Evolutionary conservation across 495 filamentous ascomycete genomes (phyloP).

Genomic region (Aspergillus mulundensis): DNA sequence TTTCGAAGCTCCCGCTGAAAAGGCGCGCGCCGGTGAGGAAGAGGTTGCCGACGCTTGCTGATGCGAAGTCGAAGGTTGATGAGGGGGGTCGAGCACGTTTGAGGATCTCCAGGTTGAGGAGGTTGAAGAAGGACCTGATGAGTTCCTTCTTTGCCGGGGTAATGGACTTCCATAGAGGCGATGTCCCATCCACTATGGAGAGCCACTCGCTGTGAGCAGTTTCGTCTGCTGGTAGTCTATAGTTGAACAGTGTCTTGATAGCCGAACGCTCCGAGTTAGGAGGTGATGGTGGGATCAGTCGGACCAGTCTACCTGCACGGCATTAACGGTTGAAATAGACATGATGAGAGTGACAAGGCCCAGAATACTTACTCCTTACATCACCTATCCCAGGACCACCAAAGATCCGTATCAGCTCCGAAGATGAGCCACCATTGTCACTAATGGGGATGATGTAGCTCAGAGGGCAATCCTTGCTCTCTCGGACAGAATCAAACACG

Average conservation of each 20-base stretch:
- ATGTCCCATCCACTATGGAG: slow-evolving; percentile 80
- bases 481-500: slow-evolving; percentile 73
- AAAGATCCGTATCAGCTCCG: slow-evolving; percentile 87
- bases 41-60: slow-evolving; percentile 87
- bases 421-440: slow-evolving; percentile 91
- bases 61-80: slow-evolving; percentile 81
- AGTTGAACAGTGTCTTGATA: slow-evolving; percentile 78
- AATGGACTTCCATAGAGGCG: slow-evolving; percentile 69
- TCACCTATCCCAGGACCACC: slow-evolving; percentile 93
- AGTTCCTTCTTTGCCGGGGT: slow-evolving; percentile 84
- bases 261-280: slow-evolving; percentile 61
- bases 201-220: slow-evolving; percentile 65
- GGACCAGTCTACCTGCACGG: slow-evolving; percentile 71
- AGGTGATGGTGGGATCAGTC: slow-evolving; percentile 71
- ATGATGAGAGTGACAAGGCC: neutral
- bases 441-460: slow-evolving; percentile 90
- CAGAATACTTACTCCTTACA: slow-evolving; percentile 65
- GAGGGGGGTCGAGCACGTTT: slow-evolving; percentile 73
- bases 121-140: slow-evolving; percentile 84
- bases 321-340: slow-evolving; percentile 4
- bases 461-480: slow-evolving; percentile 63
- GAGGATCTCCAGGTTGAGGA: slow-evolving; percentile 83
- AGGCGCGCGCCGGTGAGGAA: slow-evolving; percentile 83
- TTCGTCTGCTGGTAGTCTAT: slow-evolving; percentile 62
- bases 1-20: slow-evolving; percentile 77